phyloP scores from a whole-genome alignment of 2,329 filamentous ascomycete species.

The Magnaporthales sp. region DNA sequence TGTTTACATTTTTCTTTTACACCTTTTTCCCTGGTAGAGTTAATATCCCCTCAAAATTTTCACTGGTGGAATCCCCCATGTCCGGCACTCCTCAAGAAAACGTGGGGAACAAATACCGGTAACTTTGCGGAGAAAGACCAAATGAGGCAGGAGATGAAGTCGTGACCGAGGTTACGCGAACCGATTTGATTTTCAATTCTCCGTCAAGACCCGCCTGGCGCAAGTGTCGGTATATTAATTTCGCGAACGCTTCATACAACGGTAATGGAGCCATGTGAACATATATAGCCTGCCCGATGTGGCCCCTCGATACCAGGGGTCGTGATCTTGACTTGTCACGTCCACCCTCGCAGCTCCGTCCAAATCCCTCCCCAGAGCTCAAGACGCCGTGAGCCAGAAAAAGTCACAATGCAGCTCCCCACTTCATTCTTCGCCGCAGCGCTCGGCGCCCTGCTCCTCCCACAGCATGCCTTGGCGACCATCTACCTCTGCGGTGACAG shows the following conservation, averaged over 20 bases:
- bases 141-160: neutral
- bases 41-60: neutral
- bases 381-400: neutral
- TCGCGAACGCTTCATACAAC: neutral
- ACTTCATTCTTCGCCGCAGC: neutral
- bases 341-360: neutral
- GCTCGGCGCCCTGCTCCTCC: neutral
- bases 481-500: conserved; percentile 47
- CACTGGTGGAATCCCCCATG: neutral
- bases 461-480: conserved; percentile 17
- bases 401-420: conserved; percentile 3
- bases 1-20: neutral
- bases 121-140: neutral
- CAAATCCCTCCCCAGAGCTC: neutral
- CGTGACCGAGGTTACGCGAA: neutral
- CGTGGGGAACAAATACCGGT: neutral
- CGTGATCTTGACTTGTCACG: neutral
- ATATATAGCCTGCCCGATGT: neutral
- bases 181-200: neutral
- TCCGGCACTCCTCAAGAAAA: neutral
- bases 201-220: neutral
- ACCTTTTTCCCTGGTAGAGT: neutral
- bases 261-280: neutral
- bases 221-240: neutral
- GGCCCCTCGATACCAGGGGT: neutral